A percentile compares a stretch with the other conserved stretches of the same genome.
Conservation (phyloP, 1,284 basidiomycete species). For the Cerioporus squamosus region DNA sequence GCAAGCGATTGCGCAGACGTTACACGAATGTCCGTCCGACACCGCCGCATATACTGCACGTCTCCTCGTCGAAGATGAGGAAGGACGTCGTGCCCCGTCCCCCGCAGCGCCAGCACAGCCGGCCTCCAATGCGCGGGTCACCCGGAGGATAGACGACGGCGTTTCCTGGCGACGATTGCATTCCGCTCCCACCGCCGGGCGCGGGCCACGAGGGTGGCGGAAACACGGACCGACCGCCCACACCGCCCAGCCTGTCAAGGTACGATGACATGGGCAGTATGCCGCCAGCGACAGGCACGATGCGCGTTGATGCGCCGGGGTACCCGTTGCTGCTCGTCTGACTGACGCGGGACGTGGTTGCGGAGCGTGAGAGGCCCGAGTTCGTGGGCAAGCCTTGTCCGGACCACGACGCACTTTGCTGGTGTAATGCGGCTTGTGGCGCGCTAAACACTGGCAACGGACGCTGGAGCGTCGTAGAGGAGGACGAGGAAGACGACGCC, state of each 20-base stretch:
- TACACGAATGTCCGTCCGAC: constrained; percentile 54
- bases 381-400: constrained; percentile 14
- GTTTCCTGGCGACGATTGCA: constrained; percentile 39
- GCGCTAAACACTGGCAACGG: constrained; percentile 39
- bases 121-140: constrained; percentile 73
- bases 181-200: not conserved
- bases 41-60: constrained; percentile 57
- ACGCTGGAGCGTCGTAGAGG: constrained; percentile 42
- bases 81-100: constrained; percentile 59
- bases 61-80: constrained; percentile 58
- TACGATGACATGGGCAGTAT: constrained; percentile 30
- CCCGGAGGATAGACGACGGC: constrained; percentile 60
- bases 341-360: constrained; percentile 23
- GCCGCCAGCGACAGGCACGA: constrained; percentile 29
- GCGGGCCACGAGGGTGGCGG: constrained; percentile 19
- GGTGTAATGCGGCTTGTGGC: constrained; percentile 27
- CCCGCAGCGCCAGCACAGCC: constrained; percentile 64
- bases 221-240: constrained; percentile 4
- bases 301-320: constrained; percentile 27
- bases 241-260: constrained; percentile 22
- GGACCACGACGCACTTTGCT: constrained; percentile 18
- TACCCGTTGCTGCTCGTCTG: constrained; percentile 8
- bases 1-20: not conserved
- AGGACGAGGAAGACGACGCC: constrained; percentile 19
- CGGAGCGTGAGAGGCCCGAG: constrained; percentile 21